Percentiles rank a stretch among this genome's conserved stretches.
Evolutionary conservation across 305 asterid species (phyloP).

Genomic region (Withania somnifera): DNA sequence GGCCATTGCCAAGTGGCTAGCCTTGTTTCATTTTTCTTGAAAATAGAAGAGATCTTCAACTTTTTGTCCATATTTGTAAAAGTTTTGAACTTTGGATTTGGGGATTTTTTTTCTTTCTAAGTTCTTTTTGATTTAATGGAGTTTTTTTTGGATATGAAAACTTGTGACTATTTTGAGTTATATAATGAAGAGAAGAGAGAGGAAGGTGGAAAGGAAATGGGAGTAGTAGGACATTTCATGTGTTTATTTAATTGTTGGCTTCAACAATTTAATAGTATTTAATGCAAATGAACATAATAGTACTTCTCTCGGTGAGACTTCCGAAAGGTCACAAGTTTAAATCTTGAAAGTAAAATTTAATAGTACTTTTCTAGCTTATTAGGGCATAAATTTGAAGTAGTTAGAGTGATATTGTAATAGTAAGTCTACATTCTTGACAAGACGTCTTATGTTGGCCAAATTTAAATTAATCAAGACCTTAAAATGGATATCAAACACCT

Average conservation of each 20-base stretch:
- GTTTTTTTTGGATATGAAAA: neutral
- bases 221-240: conserved; percentile 6
- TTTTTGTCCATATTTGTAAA: conserved; percentile 2
- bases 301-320: neutral
- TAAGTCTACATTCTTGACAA: too few relatives aligned
- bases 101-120: neutral
- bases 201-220: conserved; percentile 5
- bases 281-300: neutral
- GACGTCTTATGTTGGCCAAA: neutral
- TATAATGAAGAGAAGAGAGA: neutral
- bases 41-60: conserved; percentile 6
- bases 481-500: neutral
- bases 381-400: too few relatives aligned
- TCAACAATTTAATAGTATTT: neutral
- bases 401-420: too few relatives aligned
- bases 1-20: conserved; percentile 7
- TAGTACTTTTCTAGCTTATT: neutral
- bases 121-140: neutral
- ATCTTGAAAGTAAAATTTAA: neutral
- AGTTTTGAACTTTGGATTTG: neutral
- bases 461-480: neutral
- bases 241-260: conserved; percentile 2
- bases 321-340: too few relatives aligned
- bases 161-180: neutral
- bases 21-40: conserved; percentile 4